These are phyloP conservation scores for Coprinopsis strossmayeri DNA, from an alignment of 768 basidiomycete genomes.

Conservation along the genomic window DNA sequence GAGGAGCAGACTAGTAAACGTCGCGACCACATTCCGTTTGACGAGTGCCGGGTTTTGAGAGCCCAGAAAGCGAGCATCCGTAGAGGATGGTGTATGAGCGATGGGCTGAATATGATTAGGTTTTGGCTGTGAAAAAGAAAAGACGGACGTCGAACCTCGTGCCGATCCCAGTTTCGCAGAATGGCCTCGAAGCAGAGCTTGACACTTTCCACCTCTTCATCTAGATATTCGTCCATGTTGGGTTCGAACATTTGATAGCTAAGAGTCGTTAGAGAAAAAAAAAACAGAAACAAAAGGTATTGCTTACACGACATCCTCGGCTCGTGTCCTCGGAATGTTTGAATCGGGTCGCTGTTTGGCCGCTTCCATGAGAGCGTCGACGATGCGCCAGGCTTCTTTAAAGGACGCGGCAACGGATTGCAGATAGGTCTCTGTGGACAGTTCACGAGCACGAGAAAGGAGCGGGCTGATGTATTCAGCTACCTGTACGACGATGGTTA, in stretches of 20 bases:
- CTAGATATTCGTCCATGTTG: slow-evolving; percentile 97
- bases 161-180: slow-evolving; percentile 74
- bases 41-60: slow-evolving; percentile 87
- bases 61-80: slow-evolving; percentile 59
- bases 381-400: slow-evolving; percentile 81
- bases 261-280: slow-evolving; percentile 6
- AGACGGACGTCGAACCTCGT: slow-evolving; percentile 36
- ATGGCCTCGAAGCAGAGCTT: slow-evolving; percentile 69
- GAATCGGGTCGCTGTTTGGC: slow-evolving; percentile 33
- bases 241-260: slow-evolving; percentile 94
- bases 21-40: slow-evolving; percentile 88
- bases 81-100: too few relatives aligned
- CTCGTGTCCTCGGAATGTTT: slow-evolving; percentile 41
- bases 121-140: neutral
- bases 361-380: slow-evolving; percentile 65
- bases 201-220: slow-evolving; percentile 83
- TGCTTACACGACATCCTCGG: slow-evolving; percentile 81
- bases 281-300: neutral
- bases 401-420: slow-evolving; percentile 88
- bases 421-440: slow-evolving; percentile 67
- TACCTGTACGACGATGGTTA: slow-evolving; percentile 38
- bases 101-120: slow-evolving; percentile 6
- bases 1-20: slow-evolving; percentile 84
- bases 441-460: slow-evolving; percentile 68
- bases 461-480: slow-evolving; percentile 82